Evolutionary conservation across 1,284 basidiomycete genomes (phyloP), one percentile per base, ranked within the genome.

Genomic region (Ustilago hordei): DNA sequence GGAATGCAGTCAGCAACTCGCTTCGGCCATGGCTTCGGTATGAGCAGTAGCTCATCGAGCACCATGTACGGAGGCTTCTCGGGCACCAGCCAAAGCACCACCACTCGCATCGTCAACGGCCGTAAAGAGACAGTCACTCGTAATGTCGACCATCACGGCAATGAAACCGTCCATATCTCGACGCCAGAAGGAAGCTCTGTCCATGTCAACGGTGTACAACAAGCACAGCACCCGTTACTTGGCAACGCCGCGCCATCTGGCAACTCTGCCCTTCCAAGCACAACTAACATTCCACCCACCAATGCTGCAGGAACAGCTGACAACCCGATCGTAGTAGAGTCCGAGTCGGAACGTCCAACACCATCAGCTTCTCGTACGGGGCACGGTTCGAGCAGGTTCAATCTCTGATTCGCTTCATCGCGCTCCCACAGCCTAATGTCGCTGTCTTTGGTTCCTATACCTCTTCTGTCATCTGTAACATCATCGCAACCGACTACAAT

Each of bases 51-150:
- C 35, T 60, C 50, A 4, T 55, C 67, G 2, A 71, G 60, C 36
- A 71, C 65, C 3, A 69, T 65, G 7, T 67, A 62, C n/a, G 57
- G 65, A 32, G 66, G 75, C 17, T 66, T 70, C 35, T 41, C 55
- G 0, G 63, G 67, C 12, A 64, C 67, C 9, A 74, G 73, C 60
- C 64, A 81, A 60, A 78, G 60, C 50, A 75, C 75, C 1, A 75
- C 65, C 11, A 83, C 81, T 0, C 69, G 80, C 48, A 76, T 73
- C 28, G 68, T 83, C 34, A 82, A 83, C n/a, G 81, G 81, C 3
- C 73, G 69, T 13, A 73, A 65, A 34, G 79, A 83, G 61, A 83
- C 80, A 3, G 63, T 75, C 53, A 81, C 78, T 8, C 78, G 77
- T 47, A 77, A 69, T n/a, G 74, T 81, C 15, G 81, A 83, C 36